Evolutionary conservation across 2,329 filamentous ascomycete species (phyloP), one percentile per base, ranked within the genome.

Genomic region (Arthrobotrys musiformis): DNA sequence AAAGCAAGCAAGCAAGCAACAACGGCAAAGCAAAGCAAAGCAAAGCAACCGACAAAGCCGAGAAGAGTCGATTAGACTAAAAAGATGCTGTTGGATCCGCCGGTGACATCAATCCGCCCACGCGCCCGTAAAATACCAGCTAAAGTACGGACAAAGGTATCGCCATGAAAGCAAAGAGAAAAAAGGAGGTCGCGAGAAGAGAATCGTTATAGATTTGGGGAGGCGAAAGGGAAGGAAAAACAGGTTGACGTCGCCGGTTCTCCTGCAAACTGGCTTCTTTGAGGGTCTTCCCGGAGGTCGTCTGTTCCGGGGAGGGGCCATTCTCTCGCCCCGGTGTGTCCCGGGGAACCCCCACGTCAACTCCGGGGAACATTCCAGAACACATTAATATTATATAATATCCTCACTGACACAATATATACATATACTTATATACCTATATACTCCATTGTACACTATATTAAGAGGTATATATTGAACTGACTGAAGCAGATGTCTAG

Each of bases 251-350:
- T 48, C 44, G 64, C 24, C 48, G 63, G 48, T 54, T 54, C 42
- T 58, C 61, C 58, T 69, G 64, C 70, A 75, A 75, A 63, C 56
- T 75, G 63, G 68, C 48, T 62, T 62, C 60, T 72, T 64, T 56
- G 48, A 52, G 48, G 17, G 17, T 30, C 6, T 26, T 17, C 5
- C 24, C 24, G 30, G 24, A 50, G 15, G 4, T 19, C 22, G 4
- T 17, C 2, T 19, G 4, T 37, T 11, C 54, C 13, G 54, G 48
- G 48, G 26, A 33, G n/a, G 42, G 46, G 35, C 3, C 15, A 1
- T n/a, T 15, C 13, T 2, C 5, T 15, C 35, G 35, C 35, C 5
- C 35, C 13, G 37, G 15, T 42, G 15, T n/a, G n/a, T 8, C n/a
- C 19, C 40, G 40, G 40, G 40, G 40, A 42, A 7, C 7, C 37